Base-by-base conservation (phyloP, 441 rosid species). In the Pelargonium hybrid region DNA sequence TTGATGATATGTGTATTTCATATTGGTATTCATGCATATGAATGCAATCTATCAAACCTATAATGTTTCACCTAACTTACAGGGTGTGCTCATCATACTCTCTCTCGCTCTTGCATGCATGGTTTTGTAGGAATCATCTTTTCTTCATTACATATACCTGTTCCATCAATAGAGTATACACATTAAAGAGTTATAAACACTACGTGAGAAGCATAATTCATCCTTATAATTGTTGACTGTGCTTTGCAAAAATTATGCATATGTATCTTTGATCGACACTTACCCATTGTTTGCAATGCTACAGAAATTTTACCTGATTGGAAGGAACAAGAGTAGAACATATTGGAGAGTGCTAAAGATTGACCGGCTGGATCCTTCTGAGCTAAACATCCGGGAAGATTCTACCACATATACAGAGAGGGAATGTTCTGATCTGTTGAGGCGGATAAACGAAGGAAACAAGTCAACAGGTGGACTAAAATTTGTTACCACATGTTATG, bases 271-370 rank as follows among this genome's bases (percentile, higher is more conserved):
- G 15, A 0, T 0, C 65, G 14, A 26, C 4, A 20, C 65, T 62
- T 11, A 62, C 17, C 65, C 65, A 23, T 61, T 25, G 37, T 13
- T 61, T 61, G 17, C 56, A 74, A 75, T 78, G 77, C 37, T 31
- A 74, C 87, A 89, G 95, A 85, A 83, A 75, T 89, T 87, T 69
- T 89, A 89, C 67, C 82, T 89, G 88, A 78, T 85, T 20, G 92
- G 95, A 66, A 87, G 87, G 73, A 86, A 89, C 76, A 86, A 89
- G 75, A 82, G 72, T 69, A 73, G 83, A 79, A 79, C 83, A 0
- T 75, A 65, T 64, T 89, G 92, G 88, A 86, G 85, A 75, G 78
- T 89, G 47, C 65, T 89, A 52, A 89, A 89, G 87, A 76, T 89
- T 71, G 86, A 85, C 64, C 78, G 95, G 34, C 69, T 83, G 65